phyloP scores from a whole-genome alignment of 805 yeast genomes.

The Wickerhamomyces pijperi region DNA sequence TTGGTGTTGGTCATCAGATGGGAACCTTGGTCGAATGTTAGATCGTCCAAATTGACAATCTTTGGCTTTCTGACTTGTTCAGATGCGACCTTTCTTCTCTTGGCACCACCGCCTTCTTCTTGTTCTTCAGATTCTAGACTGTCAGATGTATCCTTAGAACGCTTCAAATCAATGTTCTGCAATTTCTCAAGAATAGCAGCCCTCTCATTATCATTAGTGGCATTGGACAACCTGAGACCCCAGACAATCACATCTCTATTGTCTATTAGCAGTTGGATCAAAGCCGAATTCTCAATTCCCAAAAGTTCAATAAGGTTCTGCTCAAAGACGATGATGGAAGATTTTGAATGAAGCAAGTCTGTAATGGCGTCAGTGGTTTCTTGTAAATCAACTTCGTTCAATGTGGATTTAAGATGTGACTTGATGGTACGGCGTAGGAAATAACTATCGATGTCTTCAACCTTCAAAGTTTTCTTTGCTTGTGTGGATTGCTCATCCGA shows the following conservation, averaged over 20 bases:
- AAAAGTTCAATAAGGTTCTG: conserved; percentile 40
- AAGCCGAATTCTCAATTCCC: conserved; percentile 36
- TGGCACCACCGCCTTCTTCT: conserved; percentile 11
- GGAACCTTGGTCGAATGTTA: conserved; percentile 63
- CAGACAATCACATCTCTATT: conserved; percentile 45
- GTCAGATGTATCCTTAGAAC: conserved; percentile 24
- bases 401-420: conserved; percentile 14
- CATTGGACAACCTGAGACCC: conserved; percentile 35
- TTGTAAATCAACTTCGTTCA: conserved; percentile 30
- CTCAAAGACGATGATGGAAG: conserved; percentile 36
- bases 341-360: conserved; percentile 25
- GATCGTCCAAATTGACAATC: conserved; percentile 49
- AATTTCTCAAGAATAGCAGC: conserved; percentile 30
- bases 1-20: conserved; percentile 56
- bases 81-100: conserved; percentile 16
- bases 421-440: conserved; percentile 47
- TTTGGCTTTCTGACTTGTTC: conserved; percentile 28
- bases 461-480: conserved; percentile 15
- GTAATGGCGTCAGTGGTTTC: conserved; percentile 30
- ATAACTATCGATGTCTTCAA: conserved; percentile 32
- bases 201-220: conserved; percentile 26
- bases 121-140: not conserved
- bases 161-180: conserved; percentile 27
- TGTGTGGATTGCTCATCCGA: not conserved
- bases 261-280: conserved; percentile 36